These are phyloP conservation scores for Saccharum officinarum DNA, from an alignment of 176 grass and related monocot genomes.

Conservation along the genomic window DNA sequence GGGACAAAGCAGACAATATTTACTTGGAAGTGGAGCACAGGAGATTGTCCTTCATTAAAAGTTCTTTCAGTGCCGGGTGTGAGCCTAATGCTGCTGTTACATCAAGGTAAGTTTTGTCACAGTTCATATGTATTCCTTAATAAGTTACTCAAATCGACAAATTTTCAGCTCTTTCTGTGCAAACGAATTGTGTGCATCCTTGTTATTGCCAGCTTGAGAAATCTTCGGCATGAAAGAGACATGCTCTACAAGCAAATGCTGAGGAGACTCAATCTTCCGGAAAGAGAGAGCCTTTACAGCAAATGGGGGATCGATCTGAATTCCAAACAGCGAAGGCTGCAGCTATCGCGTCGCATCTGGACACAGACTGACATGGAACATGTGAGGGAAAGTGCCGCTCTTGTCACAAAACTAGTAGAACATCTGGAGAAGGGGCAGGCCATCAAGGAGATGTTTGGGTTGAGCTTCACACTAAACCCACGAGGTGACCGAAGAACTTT, in stretches of 20 bases:
- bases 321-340: constrained; percentile 76
- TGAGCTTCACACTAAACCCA: constrained; percentile 66
- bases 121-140: not conserved
- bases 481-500: constrained; percentile 51
- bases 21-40: constrained; percentile 93
- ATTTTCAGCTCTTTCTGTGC: not conserved
- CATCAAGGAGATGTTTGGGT: constrained; percentile 87
- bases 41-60: constrained; percentile 72
- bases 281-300: constrained; percentile 71
- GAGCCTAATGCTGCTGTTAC: constrained; percentile 28
- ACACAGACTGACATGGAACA: constrained; percentile 70
- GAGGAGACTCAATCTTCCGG: constrained; percentile 48
- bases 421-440: constrained; percentile 54
- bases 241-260: constrained; percentile 84
- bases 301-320: constrained; percentile 70
- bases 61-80: constrained; percentile 36
- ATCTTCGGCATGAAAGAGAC: constrained; percentile 70
- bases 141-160: not conserved
- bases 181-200: not conserved
- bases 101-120: constrained; percentile 51
- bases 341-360: constrained; percentile 70
- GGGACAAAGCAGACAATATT: constrained; percentile 68
- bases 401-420: constrained; percentile 68
- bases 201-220: constrained; percentile 56
- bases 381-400: constrained; percentile 64